These are phyloP conservation scores for Gelatoporia subvermispora DNA, from an alignment of 768 basidiomycete species.

Conservation along the genomic window DNA sequence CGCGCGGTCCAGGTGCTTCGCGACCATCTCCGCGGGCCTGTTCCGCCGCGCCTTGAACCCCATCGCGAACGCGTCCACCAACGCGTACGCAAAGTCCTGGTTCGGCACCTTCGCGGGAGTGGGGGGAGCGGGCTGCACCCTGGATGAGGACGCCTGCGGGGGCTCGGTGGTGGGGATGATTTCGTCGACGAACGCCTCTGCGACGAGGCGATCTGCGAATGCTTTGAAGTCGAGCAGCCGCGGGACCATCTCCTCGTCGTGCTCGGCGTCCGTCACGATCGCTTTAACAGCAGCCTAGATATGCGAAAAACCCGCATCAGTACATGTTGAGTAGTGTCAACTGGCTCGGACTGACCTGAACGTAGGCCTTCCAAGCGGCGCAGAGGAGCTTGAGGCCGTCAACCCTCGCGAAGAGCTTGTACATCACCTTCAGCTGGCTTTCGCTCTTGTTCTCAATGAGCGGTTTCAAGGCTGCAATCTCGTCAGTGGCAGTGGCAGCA, in stretches of 20 bases:
- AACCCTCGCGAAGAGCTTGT: slow-evolving; percentile 57
- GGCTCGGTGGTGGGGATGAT: slow-evolving; percentile 3
- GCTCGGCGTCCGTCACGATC: slow-evolving; percentile 59
- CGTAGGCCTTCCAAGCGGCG: slow-evolving; percentile 54
- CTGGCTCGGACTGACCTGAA: slow-evolving; percentile 41
- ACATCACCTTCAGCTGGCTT: slow-evolving; percentile 45
- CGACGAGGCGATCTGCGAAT: slow-evolving; percentile 47
- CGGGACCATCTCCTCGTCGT: slow-evolving; percentile 77
- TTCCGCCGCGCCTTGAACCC: slow-evolving; percentile 74
- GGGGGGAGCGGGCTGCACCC: slow-evolving; percentile 21
- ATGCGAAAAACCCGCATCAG: background rate
- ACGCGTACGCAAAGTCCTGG: slow-evolving; percentile 59
- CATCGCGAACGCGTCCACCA: slow-evolving; percentile 62
- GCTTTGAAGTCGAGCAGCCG: slow-evolving; percentile 65
- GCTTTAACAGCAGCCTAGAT: slow-evolving; percentile 54
- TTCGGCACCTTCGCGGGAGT: slow-evolving; percentile 36
- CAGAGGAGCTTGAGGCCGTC: slow-evolving; percentile 48
- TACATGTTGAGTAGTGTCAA: background rate
- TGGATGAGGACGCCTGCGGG: slow-evolving; percentile 1
- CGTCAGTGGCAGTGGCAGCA: background rate
- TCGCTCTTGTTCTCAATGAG: slow-evolving; percentile 47
- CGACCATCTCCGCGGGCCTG: slow-evolving; percentile 91
- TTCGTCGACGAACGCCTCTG: slow-evolving; percentile 47
- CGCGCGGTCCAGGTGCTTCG: slow-evolving; percentile 80
- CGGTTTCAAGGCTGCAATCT: slow-evolving; percentile 42